A percentile compares a stretch with the other conserved stretches of the same genome.
phyloP scores from a whole-genome alignment of 148 eudicot species.

The Limonium bicolor region DNA sequence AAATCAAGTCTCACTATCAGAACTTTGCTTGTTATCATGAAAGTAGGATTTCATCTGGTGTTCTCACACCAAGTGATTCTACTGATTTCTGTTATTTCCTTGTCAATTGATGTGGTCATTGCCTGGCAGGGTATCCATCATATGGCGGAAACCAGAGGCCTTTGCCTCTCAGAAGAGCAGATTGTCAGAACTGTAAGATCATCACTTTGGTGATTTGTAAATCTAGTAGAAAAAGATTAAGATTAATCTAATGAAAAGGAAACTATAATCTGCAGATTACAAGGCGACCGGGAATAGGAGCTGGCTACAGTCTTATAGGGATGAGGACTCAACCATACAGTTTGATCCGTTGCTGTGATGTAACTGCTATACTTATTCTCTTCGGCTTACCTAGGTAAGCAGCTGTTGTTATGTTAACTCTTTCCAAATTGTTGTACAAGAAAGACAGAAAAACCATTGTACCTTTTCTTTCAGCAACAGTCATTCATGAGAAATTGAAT shows the following conservation, averaged over 20 bases:
- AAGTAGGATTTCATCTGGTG: neutral
- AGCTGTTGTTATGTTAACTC: no score
- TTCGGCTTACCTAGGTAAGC: slow-evolving; percentile 10
- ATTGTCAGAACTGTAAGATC: slow-evolving; percentile 7
- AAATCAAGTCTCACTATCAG: neutral
- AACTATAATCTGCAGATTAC: slow-evolving; percentile 1
- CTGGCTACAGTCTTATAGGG: slow-evolving; percentile 5
- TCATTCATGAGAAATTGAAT: neutral
- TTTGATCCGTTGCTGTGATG: slow-evolving; percentile 11
- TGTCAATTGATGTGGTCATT: neutral
- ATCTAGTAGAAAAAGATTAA: neutral
- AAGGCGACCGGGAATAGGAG: slow-evolving; percentile 10
- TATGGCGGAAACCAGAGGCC: slow-evolving; percentile 10
- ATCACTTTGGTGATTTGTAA: neutral
- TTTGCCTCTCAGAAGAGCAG: slow-evolving; percentile 12
- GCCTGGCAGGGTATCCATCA: slow-evolving; percentile 9
- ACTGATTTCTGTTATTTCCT: slow-evolving; percentile 1
- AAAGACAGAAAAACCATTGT: no score
- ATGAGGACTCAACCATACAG: slow-evolving; percentile 11
- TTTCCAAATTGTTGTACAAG: no score
- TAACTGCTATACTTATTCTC: slow-evolving; percentile 10
- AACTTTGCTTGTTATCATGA: no score
- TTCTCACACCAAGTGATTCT: neutral
- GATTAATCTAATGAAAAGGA: neutral
- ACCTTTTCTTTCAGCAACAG: neutral